phyloP scores from a whole-genome alignment of 106 monocot species.

The Apostasia shenzhenica region DNA sequence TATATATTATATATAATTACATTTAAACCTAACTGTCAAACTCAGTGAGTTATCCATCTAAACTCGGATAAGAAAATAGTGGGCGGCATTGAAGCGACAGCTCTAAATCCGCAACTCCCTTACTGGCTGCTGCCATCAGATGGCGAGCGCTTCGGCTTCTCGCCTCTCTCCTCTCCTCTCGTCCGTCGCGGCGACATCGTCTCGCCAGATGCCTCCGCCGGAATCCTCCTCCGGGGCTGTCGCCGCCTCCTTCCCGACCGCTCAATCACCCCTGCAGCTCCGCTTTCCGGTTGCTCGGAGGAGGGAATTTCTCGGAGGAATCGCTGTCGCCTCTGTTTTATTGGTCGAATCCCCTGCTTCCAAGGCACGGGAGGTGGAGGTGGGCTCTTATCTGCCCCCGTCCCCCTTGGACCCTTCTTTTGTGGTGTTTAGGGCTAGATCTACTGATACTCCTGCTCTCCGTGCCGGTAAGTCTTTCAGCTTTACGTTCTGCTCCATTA shows the following conservation, averaged over 20 bases:
- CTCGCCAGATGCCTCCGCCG: neutral
- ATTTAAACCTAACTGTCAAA: too few relatives aligned
- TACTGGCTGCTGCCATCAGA: neutral
- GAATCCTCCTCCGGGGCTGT: neutral
- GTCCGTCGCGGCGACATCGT: constrained; percentile 2
- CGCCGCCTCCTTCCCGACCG: neutral
- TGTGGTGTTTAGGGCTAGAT: constrained; percentile 74
- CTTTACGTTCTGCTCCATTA: neutral
- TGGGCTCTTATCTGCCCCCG: constrained; percentile 76
- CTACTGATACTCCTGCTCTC: constrained; percentile 90
- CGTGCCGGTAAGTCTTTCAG: constrained; percentile 61
- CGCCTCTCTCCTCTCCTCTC: constrained; percentile 9
- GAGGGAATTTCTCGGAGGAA: constrained; percentile 35
- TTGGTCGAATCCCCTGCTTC: constrained; percentile 14
- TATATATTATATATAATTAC: too few relatives aligned
- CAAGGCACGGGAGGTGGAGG: constrained; percentile 71
- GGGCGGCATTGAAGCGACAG: too few relatives aligned
- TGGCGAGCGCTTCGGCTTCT: constrained; percentile 16
- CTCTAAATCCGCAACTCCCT: too few relatives aligned
- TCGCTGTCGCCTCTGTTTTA: constrained; percentile 18
- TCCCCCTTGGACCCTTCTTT: constrained; percentile 55
- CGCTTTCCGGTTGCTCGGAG: constrained; percentile 8
- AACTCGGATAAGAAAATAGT: too few relatives aligned
- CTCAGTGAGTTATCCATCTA: too few relatives aligned
- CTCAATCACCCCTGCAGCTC: neutral